Evolutionary conservation across 129 eudicot genomes (phyloP).

Genomic region (Chrysanthemum makinoi): DNA sequence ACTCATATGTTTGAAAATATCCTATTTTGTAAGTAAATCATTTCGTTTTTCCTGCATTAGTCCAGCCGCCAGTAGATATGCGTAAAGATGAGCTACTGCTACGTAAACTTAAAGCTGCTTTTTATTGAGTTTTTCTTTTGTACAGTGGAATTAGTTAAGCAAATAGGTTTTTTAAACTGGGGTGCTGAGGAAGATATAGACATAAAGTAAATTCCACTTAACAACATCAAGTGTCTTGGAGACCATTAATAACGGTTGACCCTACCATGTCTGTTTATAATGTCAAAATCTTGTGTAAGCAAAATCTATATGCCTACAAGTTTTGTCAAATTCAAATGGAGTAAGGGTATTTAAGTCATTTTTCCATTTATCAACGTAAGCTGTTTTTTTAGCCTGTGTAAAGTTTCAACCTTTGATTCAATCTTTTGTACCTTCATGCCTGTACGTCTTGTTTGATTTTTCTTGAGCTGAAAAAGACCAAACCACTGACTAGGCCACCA

Average conservation of each 20-base stretch:
- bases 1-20: conserved; percentile 21
- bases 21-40: not conserved
- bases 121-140: not conserved
- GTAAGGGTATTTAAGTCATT: conserved; percentile 12
- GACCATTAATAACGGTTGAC: conserved; percentile 26
- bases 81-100: not conserved
- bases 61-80: conserved; percentile 13
- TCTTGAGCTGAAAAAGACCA: not conserved
- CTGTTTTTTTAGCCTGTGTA: conserved; percentile 5
- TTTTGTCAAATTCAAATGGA: not conserved
- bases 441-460: conserved; percentile 26
- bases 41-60: conserved; percentile 7
- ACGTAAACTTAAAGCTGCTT: conserved; percentile 20
- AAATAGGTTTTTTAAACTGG: conserved; percentile 1
- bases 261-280: conserved; percentile 27
- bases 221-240: conserved; percentile 34
- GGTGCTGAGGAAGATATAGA: conserved; percentile 26
- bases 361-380: not conserved
- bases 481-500: not conserved
- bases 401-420: conserved; percentile 21
- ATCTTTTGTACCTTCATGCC: conserved; percentile 3
- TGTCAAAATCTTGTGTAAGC: conserved; percentile 20
- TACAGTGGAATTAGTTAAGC: conserved; percentile 18
- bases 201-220: conserved; percentile 32
- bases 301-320: conserved; percentile 9